These are phyloP conservation scores for Tetrapisispora arboricola DNA, from an alignment of 805 yeast genomes.

Conservation along the genomic window DNA sequence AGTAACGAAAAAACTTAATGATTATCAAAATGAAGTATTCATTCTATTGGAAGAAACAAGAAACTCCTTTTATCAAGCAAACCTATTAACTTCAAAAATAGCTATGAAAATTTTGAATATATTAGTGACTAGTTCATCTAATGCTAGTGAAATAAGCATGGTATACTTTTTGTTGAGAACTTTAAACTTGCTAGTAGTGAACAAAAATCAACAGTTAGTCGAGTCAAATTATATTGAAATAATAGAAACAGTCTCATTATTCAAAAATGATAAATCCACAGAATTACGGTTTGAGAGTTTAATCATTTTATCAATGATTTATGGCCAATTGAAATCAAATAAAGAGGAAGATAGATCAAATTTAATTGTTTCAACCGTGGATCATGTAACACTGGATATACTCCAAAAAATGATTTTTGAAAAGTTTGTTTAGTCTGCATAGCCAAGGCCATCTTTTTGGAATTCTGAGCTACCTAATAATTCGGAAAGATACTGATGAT, in stretches of 20 bases:
- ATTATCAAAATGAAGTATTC: constrained; percentile 19
- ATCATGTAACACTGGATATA: not conserved
- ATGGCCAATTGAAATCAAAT: constrained; percentile 1
- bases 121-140: constrained; percentile 6
- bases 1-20: constrained; percentile 14
- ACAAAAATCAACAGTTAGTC: constrained; percentile 2
- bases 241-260: constrained; percentile 15
- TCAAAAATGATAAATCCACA: constrained; percentile 8
- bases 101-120: constrained; percentile 13
- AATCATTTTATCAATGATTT: constrained; percentile 8
- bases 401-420: not conserved
- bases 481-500: too few relatives aligned
- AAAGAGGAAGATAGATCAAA: not conserved
- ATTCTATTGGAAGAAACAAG: constrained; percentile 19
- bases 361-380: not conserved
- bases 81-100: constrained; percentile 11
- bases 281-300: constrained; percentile 19
- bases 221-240: constrained; percentile 17
- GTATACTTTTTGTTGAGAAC: constrained; percentile 16
- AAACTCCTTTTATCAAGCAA: constrained; percentile 8
- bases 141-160: constrained; percentile 5
- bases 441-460: too few relatives aligned
- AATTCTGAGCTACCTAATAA: too few relatives aligned
- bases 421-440: too few relatives aligned
- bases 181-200: constrained; percentile 6